Base-by-base conservation (phyloP, 768 basidiomycete genomes). In the Kondoa subrosea region DNA sequence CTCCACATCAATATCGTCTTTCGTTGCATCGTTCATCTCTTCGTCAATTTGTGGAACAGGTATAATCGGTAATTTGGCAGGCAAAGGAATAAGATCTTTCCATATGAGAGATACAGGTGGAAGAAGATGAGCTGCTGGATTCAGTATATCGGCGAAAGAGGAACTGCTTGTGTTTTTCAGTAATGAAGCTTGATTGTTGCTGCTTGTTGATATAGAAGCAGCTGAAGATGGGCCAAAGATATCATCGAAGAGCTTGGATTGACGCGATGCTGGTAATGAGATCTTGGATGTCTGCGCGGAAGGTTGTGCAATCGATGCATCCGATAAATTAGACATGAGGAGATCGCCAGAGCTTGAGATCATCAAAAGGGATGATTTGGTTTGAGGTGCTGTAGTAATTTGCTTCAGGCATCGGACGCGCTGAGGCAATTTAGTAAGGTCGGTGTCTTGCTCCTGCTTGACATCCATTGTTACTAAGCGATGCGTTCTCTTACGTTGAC, bases 161-260 rank as follows among this genome's bases (percentile, higher is more conserved):
- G n/a, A n/a, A n/a, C n/a, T n/a, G n/a, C n/a, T n/a, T n/a, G n/a
- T n/a, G n/a, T n/a, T n/a, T n/a, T 16, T 27, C 30, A 32, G 16
- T 27, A 8, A 63, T 3, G 8, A 27, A 21, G 26, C 15, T 32
- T 27, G 61, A 17, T 33, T 3, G 15, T 8, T 3, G 30, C 8
- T 32, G 61, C 3, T 3, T 32, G 14, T 14, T 8, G 40, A 21
- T 50, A 8, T 50, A 50, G 40, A 50, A 50, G 40, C 12, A 50
- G 40, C 40, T 50, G 40, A 8, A 8, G 27, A 32, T 8, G 16
- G 15, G 8, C 14, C 15, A 63, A 63, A 63, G 61, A 63, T 32
- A n/a, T 63, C 61, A 16, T 63, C 61, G n/a, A 63, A 63, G 8
- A 63, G 61, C 29, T 27, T 31, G 8, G 33, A 33, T n/a, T 27